Evolutionary conservation across 1,284 basidiomycete genomes (phyloP).

Genomic region (Ganoderma sinense): DNA sequence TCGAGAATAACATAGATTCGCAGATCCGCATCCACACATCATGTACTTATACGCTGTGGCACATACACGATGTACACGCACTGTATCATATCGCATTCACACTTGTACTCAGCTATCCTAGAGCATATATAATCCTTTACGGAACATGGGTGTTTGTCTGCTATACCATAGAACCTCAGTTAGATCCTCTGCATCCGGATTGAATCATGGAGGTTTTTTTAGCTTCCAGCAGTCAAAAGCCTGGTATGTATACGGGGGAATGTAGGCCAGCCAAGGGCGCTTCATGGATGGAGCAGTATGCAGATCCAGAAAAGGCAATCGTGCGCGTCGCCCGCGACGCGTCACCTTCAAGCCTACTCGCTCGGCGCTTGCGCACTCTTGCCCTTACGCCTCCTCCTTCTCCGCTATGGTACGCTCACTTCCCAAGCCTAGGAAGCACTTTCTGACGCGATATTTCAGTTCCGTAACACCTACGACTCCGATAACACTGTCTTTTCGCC

Average conservation of each 20-base stretch:
- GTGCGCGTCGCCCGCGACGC: conserved; percentile 38
- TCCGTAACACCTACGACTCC: conserved; percentile 94
- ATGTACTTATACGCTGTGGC: background rate
- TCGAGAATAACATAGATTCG: background rate
- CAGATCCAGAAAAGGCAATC: conserved; percentile 28
- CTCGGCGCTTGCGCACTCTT: conserved; percentile 19
- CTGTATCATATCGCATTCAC: background rate
- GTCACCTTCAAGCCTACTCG: conserved; percentile 31
- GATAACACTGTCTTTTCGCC: conserved; percentile 97
- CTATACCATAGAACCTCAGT: background rate
- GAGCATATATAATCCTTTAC: background rate
- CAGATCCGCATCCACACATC: background rate
- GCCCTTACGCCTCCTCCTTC: conserved; percentile 21
- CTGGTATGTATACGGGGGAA: background rate
- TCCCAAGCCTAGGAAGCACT: background rate
- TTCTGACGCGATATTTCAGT: conserved; percentile 55
- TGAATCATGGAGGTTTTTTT: no score
- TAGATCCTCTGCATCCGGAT: no score
- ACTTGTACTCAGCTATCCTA: background rate
- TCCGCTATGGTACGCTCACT: conserved; percentile 27
- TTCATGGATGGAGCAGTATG: background rate
- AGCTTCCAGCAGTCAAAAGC: no score
- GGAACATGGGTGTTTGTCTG: background rate
- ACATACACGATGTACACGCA: background rate
- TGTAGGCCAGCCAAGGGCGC: background rate